Evolutionary conservation across 768 basidiomycete species (phyloP).

Genomic region (Calocybe indica): DNA sequence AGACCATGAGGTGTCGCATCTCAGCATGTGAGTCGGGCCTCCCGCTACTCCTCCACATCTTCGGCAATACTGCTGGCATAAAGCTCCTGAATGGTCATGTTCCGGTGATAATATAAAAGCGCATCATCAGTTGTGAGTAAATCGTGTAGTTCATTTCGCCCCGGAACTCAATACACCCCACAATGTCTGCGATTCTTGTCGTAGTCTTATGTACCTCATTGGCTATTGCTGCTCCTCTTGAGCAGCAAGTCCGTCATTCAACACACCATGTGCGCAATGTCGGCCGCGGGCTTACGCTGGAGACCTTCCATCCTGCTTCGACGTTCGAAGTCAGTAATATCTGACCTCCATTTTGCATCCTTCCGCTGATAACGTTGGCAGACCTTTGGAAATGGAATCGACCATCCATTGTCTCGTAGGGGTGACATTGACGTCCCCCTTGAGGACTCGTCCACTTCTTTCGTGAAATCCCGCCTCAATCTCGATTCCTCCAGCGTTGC

Average conservation of each 20-base stretch:
- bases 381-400: neutral
- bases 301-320: conserved; percentile 10
- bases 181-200: conserved; percentile 5
- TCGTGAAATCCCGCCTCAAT: conserved; percentile 15
- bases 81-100: neutral
- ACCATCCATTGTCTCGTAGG: neutral
- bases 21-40: too few relatives aligned
- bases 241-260: neutral
- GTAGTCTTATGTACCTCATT: neutral
- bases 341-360: neutral
- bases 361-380: neutral
- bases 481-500: conserved; percentile 5
- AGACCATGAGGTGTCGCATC: too few relatives aligned
- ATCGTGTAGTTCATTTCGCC: neutral
- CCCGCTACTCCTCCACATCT: neutral
- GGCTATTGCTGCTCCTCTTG: conserved; percentile 1
- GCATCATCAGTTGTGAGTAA: conserved; percentile 1
- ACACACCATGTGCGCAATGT: conserved; percentile 9
- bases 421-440: conserved; percentile 1
- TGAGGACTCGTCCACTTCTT: conserved; percentile 13
- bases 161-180: neutral
- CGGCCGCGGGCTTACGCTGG: conserved; percentile 7
- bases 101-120: too few relatives aligned
- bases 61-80: conserved; percentile 10
- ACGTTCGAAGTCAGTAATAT: conserved; percentile 8